Evolutionary conservation across 306 rosid species (phyloP).

Genomic region (Lathyrus tuberosus): DNA sequence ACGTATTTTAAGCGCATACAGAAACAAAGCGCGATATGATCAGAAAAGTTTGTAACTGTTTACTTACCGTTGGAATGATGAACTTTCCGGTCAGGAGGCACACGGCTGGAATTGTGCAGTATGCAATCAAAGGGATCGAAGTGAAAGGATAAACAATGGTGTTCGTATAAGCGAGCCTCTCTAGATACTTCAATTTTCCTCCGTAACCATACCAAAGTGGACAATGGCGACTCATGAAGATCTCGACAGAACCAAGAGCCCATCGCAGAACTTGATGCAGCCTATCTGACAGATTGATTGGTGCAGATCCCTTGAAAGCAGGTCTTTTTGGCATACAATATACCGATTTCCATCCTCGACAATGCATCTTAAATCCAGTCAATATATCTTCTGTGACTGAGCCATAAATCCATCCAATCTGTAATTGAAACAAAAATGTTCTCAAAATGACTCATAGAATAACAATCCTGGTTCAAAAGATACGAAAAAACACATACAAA

Average conservation of each 20-base stretch:
- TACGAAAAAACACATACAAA: too few relatives aligned
- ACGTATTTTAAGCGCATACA: neutral
- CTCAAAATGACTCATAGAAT: slow-evolving; percentile 10
- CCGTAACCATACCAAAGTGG: slow-evolving; percentile 62
- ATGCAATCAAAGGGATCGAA: slow-evolving; percentile 56
- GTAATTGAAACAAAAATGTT: slow-evolving; percentile 29
- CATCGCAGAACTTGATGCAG: slow-evolving; percentile 57
- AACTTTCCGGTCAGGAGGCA: slow-evolving; percentile 57
- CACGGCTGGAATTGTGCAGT: slow-evolving; percentile 58
- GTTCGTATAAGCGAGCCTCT: slow-evolving; percentile 52
- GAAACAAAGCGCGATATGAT: neutral
- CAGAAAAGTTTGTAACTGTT: neutral
- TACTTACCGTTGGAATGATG: slow-evolving; percentile 56
- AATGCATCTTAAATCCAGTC: slow-evolving; percentile 61
- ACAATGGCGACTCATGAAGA: slow-evolving; percentile 57
- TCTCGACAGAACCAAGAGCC: slow-evolving; percentile 62
- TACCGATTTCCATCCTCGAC: slow-evolving; percentile 62
- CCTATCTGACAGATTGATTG: slow-evolving; percentile 59
- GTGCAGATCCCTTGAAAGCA: slow-evolving; percentile 58
- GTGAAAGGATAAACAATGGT: slow-evolving; percentile 60
- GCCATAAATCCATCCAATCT: slow-evolving; percentile 63
- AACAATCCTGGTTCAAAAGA: neutral
- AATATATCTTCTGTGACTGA: slow-evolving; percentile 57
- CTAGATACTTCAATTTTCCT: slow-evolving; percentile 52
- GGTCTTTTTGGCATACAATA: slow-evolving; percentile 57